Evolutionary conservation across 805 yeast genomes (phyloP).

Genomic region (Brettanomyces bruxellensis): DNA sequence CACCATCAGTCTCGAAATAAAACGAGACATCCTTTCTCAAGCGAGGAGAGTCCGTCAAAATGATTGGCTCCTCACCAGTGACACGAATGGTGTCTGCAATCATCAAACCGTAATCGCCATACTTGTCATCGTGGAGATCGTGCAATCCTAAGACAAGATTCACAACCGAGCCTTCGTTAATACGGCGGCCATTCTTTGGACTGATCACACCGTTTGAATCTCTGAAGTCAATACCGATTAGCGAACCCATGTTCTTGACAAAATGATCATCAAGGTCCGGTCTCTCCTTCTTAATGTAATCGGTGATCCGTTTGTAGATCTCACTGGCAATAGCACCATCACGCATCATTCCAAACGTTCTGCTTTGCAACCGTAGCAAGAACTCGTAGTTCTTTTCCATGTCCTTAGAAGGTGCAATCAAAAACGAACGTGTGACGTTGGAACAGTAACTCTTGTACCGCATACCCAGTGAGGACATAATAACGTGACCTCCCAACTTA

Average conservation of each 20-base stretch:
- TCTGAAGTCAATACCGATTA: slow-evolving; percentile 83
- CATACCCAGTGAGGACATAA: slow-evolving; percentile 74
- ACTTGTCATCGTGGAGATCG: slow-evolving; percentile 43
- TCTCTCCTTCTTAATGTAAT: slow-evolving; percentile 47
- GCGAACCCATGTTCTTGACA: slow-evolving; percentile 77
- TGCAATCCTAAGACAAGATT: slow-evolving; percentile 73
- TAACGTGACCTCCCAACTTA: slow-evolving; percentile 66
- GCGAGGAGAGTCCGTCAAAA: slow-evolving; percentile 70
- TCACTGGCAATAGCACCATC: slow-evolving; percentile 62
- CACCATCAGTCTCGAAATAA: slow-evolving; percentile 66
- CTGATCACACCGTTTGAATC: slow-evolving; percentile 70
- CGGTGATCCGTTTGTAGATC: slow-evolving; percentile 57
- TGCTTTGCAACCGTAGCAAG: slow-evolving; percentile 58
- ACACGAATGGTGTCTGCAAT: slow-evolving; percentile 77
- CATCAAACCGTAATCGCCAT: slow-evolving; percentile 58
- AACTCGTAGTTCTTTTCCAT: slow-evolving; percentile 76
- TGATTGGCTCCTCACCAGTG: slow-evolving; percentile 47
- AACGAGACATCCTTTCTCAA: slow-evolving; percentile 69
- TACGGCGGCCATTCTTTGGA: slow-evolving; percentile 56
- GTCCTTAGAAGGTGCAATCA: slow-evolving; percentile 79
- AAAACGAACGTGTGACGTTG: slow-evolving; percentile 75
- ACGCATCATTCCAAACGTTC: slow-evolving; percentile 50
- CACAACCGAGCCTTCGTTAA: slow-evolving; percentile 67
- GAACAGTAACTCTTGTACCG: slow-evolving; percentile 87
- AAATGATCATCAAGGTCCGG: slow-evolving; percentile 60